Conservation (phyloP, 2,329 filamentous ascomycete genomes). For the Hypoxylon sp. region DNA sequence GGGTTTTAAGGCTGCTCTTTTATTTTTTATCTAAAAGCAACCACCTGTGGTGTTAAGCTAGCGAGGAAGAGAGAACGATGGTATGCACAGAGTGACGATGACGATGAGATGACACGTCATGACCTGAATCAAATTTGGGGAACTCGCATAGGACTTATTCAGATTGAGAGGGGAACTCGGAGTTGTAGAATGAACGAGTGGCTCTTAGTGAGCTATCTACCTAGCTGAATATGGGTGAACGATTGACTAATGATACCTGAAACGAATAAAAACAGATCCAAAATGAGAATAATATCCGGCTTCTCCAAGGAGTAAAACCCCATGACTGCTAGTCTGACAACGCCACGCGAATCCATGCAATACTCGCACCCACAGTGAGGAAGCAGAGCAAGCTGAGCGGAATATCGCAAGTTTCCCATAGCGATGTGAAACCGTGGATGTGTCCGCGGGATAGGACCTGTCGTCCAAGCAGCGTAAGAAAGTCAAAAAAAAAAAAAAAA, state of each 20-base stretch:
- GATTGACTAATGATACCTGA: conserved; percentile 43
- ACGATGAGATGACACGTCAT: conserved; percentile 25
- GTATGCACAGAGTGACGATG: conserved; percentile 23
- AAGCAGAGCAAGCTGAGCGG: conserved; percentile 10
- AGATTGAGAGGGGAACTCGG: conserved; percentile 15
- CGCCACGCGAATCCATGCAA: conserved; percentile 16
- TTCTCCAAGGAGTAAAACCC: conserved; percentile 22
- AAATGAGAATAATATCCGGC: conserved; percentile 3
- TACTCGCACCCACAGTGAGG: conserved; percentile 14
- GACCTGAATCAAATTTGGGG: conserved; percentile 2
- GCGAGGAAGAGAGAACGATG: conserved; percentile 4
- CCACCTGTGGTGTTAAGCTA: neutral
- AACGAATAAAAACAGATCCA: conserved; percentile 23
- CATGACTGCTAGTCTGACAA: conserved; percentile 15
- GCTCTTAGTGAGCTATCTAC: conserved; percentile 36
- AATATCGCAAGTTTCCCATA: neutral
- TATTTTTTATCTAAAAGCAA: neutral
- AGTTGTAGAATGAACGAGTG: conserved; percentile 38
- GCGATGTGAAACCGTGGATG: conserved; percentile 6
- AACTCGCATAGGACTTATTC: conserved; percentile 15
- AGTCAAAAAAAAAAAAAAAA: conserved; percentile 21
- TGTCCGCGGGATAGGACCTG: conserved; percentile 7
- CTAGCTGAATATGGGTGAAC: conserved; percentile 35
- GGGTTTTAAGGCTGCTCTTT: conserved; percentile 46
- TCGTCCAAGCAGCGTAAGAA: conserved; percentile 25